phyloP scores from a whole-genome alignment of 1,139 yeast species.

The Hansenula lynferdii region DNA sequence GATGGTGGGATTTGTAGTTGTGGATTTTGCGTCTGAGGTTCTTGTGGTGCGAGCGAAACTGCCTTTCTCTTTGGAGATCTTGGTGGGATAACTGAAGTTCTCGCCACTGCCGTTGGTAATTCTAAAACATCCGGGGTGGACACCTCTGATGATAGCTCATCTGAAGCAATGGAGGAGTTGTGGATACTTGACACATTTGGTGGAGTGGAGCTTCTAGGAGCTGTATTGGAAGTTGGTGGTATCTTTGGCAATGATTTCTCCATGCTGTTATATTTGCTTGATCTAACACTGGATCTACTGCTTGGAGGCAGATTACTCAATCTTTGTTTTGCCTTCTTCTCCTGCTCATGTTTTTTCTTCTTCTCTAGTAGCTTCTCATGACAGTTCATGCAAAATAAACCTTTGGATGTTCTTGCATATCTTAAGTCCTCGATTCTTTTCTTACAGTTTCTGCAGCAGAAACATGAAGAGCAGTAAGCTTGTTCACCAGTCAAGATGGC shows the following conservation, averaged over 20 bases:
- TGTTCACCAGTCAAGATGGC: slow-evolving; percentile 93
- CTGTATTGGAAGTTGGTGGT: slow-evolving; percentile 13
- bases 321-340: slow-evolving; percentile 11
- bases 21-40: neutral
- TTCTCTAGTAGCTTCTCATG: slow-evolving; percentile 74
- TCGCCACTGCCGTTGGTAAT: slow-evolving; percentile 4
- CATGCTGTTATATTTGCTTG: slow-evolving; percentile 3
- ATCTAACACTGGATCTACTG: neutral
- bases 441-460: slow-evolving; percentile 87
- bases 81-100: slow-evolving; percentile 20
- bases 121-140: slow-evolving; percentile 13
- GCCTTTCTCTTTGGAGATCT: slow-evolving; percentile 25
- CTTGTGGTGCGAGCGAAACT: slow-evolving; percentile 7
- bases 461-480: slow-evolving; percentile 90
- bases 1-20: neutral
- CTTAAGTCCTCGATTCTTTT: slow-evolving; percentile 83
- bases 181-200: neutral
- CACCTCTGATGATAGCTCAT: slow-evolving; percentile 6
- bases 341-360: slow-evolving; percentile 25
- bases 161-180: neutral
- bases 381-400: slow-evolving; percentile 89
- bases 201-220: neutral
- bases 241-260: slow-evolving; percentile 26
- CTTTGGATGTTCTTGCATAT: slow-evolving; percentile 92
- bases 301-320: neutral